Base-by-base conservation (phyloP, 306 rosid species). In the Astragalus glycyphyllos region DNA sequence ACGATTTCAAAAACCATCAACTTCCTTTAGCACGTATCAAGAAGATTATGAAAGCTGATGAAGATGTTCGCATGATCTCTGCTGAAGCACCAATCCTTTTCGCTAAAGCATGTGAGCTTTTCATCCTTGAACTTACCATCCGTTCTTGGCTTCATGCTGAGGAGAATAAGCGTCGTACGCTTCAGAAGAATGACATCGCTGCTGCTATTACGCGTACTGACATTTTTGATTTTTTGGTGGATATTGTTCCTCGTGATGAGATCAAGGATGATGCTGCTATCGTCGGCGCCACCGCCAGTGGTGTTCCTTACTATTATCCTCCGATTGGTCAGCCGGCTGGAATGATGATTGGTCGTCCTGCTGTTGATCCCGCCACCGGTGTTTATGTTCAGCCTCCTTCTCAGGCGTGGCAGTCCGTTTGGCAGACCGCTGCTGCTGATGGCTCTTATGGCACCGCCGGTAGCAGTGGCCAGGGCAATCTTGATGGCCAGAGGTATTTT, bases 11-110 rank as follows among this genome's bases (percentile, higher is more conserved):
- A 86, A 94, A 94, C 86, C 99, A 94, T 81, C 97, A 94, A 78
- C 99, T 94, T 8, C 99, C 99, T 0, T 47, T 94, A 1, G 99
- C 99, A 0, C 97, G 97, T 81, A 94, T 94, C 87, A 94, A 94
- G 89, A 94, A 94, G 92, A 94, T 94, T 83, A 94, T 94, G 98
- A 94, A 93, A 74, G 98, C 98, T 61, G 98, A 94, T 34, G 98
- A 94, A 80, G 98, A 94, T 61, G 98, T 94, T 3, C 96, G 98
- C 72, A 94, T 94, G 98, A 94, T 94, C 81, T 94, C 98, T 1
- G 97, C 98, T 5, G 98, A 90, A 49, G 97, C 98, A 0, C 97
- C 98, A 0, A 89, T 94, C 55, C 78, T 94, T 17, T 94, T 94
- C 65, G 95, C 98, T 56, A 90, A 90, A 80, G 98, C 98, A 1